These are phyloP conservation scores for Akanthomyces uredinophilus DNA, from an alignment of 2,329 filamentous ascomycete species.

Conservation along the genomic window DNA sequence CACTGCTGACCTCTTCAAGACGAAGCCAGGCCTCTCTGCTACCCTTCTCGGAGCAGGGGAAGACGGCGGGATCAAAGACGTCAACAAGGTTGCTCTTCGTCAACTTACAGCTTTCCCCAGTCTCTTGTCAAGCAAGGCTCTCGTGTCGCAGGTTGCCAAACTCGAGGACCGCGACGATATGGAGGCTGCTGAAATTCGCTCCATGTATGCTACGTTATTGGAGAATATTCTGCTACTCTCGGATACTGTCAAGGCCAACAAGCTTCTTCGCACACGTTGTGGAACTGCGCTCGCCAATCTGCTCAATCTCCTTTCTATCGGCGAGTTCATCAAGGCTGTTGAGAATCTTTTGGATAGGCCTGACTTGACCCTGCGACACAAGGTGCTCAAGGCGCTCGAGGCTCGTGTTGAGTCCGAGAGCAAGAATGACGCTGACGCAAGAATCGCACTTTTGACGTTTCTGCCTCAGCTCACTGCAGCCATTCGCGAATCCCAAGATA, in stretches of 20 bases:
- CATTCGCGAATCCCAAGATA: slow-evolving; percentile 66
- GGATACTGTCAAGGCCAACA: slow-evolving; percentile 55
- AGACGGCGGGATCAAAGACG: slow-evolving; percentile 42
- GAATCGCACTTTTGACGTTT: slow-evolving; percentile 70
- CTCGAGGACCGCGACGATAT: slow-evolving; percentile 59
- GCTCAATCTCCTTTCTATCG: slow-evolving; percentile 78
- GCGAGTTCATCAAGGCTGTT: slow-evolving; percentile 84
- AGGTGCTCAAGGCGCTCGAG: slow-evolving; percentile 76
- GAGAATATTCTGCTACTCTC: slow-evolving; percentile 62
- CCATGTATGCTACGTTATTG: slow-evolving; percentile 63
- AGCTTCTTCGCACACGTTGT: slow-evolving; percentile 51
- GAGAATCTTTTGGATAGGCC: slow-evolving; percentile 74
- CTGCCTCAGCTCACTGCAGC: slow-evolving; percentile 72
- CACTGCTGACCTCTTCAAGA: slow-evolving; percentile 67
- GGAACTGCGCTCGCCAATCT: slow-evolving; percentile 71
- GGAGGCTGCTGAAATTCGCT: slow-evolving; percentile 60
- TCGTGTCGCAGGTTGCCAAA: slow-evolving; percentile 51
- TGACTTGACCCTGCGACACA: slow-evolving; percentile 69
- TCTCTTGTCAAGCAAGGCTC: slow-evolving; percentile 52
- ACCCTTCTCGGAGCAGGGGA: slow-evolving; percentile 59
- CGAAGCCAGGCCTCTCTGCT: slow-evolving; percentile 69
- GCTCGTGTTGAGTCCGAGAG: slow-evolving; percentile 69
- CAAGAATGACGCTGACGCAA: slow-evolving; percentile 62
- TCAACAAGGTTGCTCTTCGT: slow-evolving; percentile 46
- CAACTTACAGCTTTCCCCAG: slow-evolving; percentile 53